phyloP scores from a whole-genome alignment of 352 stramenopile species.

The Globisporangium spinosum region DNA sequence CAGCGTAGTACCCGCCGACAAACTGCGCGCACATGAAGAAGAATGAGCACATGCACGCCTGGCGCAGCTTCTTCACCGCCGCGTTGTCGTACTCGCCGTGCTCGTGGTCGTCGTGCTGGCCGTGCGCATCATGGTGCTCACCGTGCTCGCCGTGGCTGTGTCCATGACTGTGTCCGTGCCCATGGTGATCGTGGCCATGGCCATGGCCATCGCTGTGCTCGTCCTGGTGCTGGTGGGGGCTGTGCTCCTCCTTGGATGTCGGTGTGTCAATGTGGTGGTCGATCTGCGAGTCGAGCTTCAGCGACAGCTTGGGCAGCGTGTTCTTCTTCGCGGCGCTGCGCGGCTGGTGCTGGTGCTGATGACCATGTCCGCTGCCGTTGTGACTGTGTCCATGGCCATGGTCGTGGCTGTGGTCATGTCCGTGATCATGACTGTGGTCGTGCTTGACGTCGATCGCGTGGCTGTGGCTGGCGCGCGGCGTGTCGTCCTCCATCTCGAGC shows the following conservation, averaged over 20 bases:
- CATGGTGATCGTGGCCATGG: conserved; percentile 42
- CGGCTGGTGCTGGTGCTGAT: background rate
- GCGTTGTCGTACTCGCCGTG: conserved; percentile 27
- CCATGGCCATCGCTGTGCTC: conserved; percentile 17
- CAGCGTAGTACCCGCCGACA: conserved; percentile 90
- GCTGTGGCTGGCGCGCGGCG: conserved; percentile 3
- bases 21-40: conserved; percentile 96
- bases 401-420: background rate
- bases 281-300: conserved; percentile 18
- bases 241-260: conserved; percentile 28
- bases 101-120: conserved; percentile 12
- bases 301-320: conserved; percentile 16
- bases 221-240: conserved; percentile 16
- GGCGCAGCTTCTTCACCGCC: conserved; percentile 65
- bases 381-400: background rate
- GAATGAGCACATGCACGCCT: conserved; percentile 78
- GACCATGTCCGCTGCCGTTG: background rate
- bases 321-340: conserved; percentile 11
- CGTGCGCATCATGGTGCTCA: conserved; percentile 17
- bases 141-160: conserved; percentile 29
- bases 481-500: conserved; percentile 23
- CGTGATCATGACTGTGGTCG: background rate
- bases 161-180: conserved; percentile 36
- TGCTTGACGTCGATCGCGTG: conserved; percentile 10
- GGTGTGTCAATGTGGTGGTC: conserved; percentile 19